Conservation (phyloP, 352 stramenopile species). For the Phytophthora pluvialis region DNA sequence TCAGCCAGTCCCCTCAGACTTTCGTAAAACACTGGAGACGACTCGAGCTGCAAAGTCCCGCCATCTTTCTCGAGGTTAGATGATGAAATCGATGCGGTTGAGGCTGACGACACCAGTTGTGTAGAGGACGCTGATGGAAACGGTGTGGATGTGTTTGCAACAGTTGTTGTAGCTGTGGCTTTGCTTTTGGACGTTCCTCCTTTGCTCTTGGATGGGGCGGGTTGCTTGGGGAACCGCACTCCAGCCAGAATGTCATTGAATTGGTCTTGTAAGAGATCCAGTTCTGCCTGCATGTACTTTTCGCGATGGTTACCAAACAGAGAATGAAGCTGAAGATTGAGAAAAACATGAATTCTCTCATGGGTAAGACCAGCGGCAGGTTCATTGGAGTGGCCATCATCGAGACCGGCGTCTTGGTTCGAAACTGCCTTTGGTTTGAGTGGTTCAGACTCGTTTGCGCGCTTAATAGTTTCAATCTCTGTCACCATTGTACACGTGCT, state of each 20-base stretch:
- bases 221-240: constrained; percentile 62
- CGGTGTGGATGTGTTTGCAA: constrained; percentile 11
- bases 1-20: constrained; percentile 54
- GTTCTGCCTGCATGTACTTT: constrained; percentile 68
- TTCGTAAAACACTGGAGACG: constrained; percentile 60
- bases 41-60: constrained; percentile 30
- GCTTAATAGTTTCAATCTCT: constrained; percentile 53
- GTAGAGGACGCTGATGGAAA: constrained; percentile 36
- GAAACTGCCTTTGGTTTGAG: constrained; percentile 1
- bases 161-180: constrained; percentile 7
- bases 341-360: constrained; percentile 72
- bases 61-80: constrained; percentile 60
- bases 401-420: constrained; percentile 11
- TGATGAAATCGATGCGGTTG: constrained; percentile 42
- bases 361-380: constrained; percentile 15
- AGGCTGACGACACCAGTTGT: constrained; percentile 31
- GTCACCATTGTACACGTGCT: constrained; percentile 56
- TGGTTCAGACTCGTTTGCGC: constrained; percentile 7
- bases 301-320: constrained; percentile 79
- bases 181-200: constrained; percentile 33
- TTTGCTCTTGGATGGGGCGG: constrained; percentile 38
- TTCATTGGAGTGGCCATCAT: constrained; percentile 5
- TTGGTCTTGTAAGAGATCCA: constrained; percentile 62
- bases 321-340: constrained; percentile 78
- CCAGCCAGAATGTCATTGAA: constrained; percentile 48